Evolutionary conservation across 306 rosid genomes (phyloP).

Genomic region (Dryas drummondii): DNA sequence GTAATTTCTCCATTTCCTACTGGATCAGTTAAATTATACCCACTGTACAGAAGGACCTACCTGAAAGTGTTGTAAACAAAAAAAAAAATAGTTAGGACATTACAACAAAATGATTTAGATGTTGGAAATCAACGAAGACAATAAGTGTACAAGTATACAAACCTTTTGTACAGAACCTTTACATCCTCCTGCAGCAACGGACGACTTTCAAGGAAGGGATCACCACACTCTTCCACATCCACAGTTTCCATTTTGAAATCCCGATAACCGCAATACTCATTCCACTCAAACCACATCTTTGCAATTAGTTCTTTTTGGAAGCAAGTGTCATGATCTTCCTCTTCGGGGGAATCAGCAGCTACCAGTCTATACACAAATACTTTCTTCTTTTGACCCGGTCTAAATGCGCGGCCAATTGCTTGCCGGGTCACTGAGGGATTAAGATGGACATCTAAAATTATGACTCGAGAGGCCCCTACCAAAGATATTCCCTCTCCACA

Average conservation of each 20-base stretch:
- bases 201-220: slow-evolving; percentile 63
- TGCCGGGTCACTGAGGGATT: slow-evolving; percentile 96
- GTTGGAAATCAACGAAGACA: not conserved
- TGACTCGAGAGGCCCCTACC: slow-evolving; percentile 90
- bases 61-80: slow-evolving; percentile 32
- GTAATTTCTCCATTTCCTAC: no score
- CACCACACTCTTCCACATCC: slow-evolving; percentile 57
- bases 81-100: slow-evolving; percentile 12
- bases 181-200: slow-evolving; percentile 53
- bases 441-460: slow-evolving; percentile 78
- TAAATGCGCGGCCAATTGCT: slow-evolving; percentile 95
- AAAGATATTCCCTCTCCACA: slow-evolving; percentile 97
- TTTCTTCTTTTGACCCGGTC: slow-evolving; percentile 82
- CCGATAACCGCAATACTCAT: slow-evolving; percentile 61
- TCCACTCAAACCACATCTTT: slow-evolving; percentile 98
- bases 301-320: slow-evolving; percentile 78
- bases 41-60: slow-evolving; percentile 32
- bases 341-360: slow-evolving; percentile 81
- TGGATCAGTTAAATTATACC: no score
- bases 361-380: slow-evolving; percentile 73
- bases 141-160: slow-evolving; percentile 14
- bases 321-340: slow-evolving; percentile 69
- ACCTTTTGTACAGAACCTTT: slow-evolving; percentile 77
- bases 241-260: slow-evolving; percentile 58
- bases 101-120: not conserved